Evolutionary conservation across 2,329 filamentous ascomycete species (phyloP), one percentile per base, ranked within the genome.

Genomic region (Trichophaea hybrida): DNA sequence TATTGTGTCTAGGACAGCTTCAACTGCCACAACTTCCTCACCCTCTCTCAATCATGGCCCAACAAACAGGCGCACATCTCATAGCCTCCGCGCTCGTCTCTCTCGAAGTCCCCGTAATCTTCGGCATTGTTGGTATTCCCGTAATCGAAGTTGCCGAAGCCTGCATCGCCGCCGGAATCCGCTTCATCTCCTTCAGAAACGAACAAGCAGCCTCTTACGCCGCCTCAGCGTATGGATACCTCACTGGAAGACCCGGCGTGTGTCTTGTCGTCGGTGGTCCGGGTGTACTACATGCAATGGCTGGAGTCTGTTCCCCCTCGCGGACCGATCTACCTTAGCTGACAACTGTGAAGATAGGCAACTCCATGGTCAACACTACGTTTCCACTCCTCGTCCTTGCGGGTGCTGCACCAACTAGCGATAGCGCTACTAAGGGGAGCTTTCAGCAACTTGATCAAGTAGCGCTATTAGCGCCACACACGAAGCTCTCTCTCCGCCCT

Each of bases 181-280:
- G 77, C 34, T 81, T 80, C 69, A 76, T 81, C 55, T 78, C 75
- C 32, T 81, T 80, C 64, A 72, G 79, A 34, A 81, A 81, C 64
- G 78, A 82, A 64, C 78, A 82, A 69, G 77, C 79, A 8, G 77
- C 76, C 35, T 75, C 75, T 63, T 81, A 81, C 72, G 78, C 79
- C 8, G 78, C 79, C 2, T 78, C 76, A 52, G 76, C 76, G 5
- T 80, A 81, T 73, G 78, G 78, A 12, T 81, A 80, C 64, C 72
- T 81, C 65, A 80, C 77, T 2, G 78, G 78, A 17, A 74, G 69
- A 58, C 78, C 78, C 3, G 79, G 78, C 2, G 76, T 81, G 7
- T 80, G 78, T 67, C 71, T 81, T 43, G 75, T 79, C n/a, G 78
- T 81, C 2, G 79, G 78, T 55, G 79, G 79, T 6, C 79, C 79